phyloP scores from a whole-genome alignment of 2,329 filamentous ascomycete species.

The Endoconidiophora laricicola region DNA sequence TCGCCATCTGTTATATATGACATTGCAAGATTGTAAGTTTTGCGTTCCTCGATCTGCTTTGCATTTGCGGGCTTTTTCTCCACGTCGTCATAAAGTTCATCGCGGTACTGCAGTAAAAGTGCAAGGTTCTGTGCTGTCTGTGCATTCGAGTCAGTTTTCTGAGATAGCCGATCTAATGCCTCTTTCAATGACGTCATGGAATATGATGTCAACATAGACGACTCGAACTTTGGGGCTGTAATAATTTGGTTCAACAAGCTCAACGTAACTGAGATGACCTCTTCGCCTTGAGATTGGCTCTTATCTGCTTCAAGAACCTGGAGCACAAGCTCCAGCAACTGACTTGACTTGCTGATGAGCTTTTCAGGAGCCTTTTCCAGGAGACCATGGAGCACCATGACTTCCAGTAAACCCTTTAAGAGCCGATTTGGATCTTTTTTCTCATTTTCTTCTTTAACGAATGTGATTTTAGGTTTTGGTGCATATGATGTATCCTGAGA shows the following conservation, averaged over 20 bases:
- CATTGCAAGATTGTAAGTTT: slow-evolving; percentile 44
- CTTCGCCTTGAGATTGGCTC: slow-evolving; percentile 27
- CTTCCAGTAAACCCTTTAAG: slow-evolving; percentile 34
- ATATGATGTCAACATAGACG: slow-evolving; percentile 26
- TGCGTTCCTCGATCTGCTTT: slow-evolving; percentile 41
- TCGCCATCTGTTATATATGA: slow-evolving; percentile 45
- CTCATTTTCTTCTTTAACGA: slow-evolving; percentile 17
- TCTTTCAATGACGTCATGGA: slow-evolving; percentile 30
- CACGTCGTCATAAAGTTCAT: slow-evolving; percentile 31
- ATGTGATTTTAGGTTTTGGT: slow-evolving; percentile 16
- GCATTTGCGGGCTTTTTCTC: slow-evolving; percentile 25
- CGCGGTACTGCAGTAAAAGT: slow-evolving; percentile 38
- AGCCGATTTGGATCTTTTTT: slow-evolving; percentile 21
- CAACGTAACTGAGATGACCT: slow-evolving; percentile 35
- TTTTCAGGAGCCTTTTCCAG: slow-evolving; percentile 46
- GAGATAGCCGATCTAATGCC: slow-evolving; percentile 29
- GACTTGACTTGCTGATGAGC: slow-evolving; percentile 45
- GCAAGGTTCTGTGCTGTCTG: slow-evolving; percentile 38
- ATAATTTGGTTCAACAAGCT: slow-evolving; percentile 46
- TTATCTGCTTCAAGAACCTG: slow-evolving; percentile 38
- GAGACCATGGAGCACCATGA: slow-evolving; percentile 48
- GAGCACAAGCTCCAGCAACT: slow-evolving; percentile 46
- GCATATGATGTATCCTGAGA: slow-evolving; percentile 16
- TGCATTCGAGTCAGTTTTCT: slow-evolving; percentile 1
- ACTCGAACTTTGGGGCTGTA: slow-evolving; percentile 39